Conservation (phyloP, 768 basidiomycete genomes). For the Lactarius sanguifluus region DNA sequence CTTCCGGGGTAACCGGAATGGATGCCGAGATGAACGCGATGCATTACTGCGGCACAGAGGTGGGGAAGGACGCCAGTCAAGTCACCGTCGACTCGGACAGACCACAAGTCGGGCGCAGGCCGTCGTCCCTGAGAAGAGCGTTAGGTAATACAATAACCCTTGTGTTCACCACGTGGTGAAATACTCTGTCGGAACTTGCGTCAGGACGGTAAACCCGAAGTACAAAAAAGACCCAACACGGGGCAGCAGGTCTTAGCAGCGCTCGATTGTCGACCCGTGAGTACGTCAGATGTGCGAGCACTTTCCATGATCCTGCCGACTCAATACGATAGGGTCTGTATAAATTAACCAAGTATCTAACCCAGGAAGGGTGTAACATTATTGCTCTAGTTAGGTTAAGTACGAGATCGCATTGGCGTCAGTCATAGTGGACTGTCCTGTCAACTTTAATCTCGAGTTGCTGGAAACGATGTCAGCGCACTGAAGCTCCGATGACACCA, state of each 20-base stretch:
- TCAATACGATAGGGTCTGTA: background rate
- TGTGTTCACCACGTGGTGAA: no score
- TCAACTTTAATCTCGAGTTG: conserved; percentile 19
- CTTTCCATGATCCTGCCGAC: background rate
- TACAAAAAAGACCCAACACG: no score
- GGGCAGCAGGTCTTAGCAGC: no score
- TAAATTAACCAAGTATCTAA: background rate
- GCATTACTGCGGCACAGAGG: no score
- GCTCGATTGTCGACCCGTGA: no score
- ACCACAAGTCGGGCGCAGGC: no score
- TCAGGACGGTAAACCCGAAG: no score
- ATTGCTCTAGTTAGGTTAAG: background rate
- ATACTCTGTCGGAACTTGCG: no score
- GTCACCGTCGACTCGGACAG: no score
- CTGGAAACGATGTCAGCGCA: conserved; percentile 3
- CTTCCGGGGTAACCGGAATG: background rate
- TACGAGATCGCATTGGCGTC: background rate
- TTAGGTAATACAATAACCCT: no score
- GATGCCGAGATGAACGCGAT: background rate
- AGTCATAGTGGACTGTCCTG: conserved; percentile 9
- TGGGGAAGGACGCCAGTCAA: no score
- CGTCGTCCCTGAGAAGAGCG: no score
- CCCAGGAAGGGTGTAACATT: background rate
- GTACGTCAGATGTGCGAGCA: background rate
- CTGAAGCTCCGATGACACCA: background rate